These are phyloP conservation scores for Tricholoma saponaceum DNA, from an alignment of 768 basidiomycete genomes.

Conservation along the genomic window DNA sequence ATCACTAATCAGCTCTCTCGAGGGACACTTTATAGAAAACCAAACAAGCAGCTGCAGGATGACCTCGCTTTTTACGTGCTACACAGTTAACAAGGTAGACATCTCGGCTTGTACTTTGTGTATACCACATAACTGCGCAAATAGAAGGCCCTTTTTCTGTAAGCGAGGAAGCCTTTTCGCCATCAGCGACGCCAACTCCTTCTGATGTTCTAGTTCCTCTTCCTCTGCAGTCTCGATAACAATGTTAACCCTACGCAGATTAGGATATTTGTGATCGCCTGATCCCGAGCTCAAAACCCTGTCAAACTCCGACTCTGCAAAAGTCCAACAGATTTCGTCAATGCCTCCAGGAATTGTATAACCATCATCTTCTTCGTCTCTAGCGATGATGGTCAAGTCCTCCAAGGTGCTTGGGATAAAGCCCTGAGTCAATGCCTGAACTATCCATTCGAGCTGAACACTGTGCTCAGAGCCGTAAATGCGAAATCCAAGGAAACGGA, in stretches of 20 bases:
- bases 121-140: background rate
- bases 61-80: background rate
- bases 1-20: too few relatives aligned
- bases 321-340: background rate
- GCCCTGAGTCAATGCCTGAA: background rate
- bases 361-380: background rate
- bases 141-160: background rate
- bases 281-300: background rate
- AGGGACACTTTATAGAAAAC: too few relatives aligned
- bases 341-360: background rate
- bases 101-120: background rate
- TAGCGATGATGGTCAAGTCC: background rate
- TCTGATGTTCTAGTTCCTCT: background rate
- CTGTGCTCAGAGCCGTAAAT: background rate
- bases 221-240: background rate
- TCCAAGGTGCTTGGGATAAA: background rate
- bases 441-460: background rate
- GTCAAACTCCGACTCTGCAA: background rate
- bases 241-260: background rate
- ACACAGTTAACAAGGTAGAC: background rate
- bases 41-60: background rate
- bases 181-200: background rate
- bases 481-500: background rate
- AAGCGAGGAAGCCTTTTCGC: background rate
- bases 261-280: background rate